Evolutionary conservation across 768 basidiomycete species (phyloP).

Genomic region (Agaricus bisporus): DNA sequence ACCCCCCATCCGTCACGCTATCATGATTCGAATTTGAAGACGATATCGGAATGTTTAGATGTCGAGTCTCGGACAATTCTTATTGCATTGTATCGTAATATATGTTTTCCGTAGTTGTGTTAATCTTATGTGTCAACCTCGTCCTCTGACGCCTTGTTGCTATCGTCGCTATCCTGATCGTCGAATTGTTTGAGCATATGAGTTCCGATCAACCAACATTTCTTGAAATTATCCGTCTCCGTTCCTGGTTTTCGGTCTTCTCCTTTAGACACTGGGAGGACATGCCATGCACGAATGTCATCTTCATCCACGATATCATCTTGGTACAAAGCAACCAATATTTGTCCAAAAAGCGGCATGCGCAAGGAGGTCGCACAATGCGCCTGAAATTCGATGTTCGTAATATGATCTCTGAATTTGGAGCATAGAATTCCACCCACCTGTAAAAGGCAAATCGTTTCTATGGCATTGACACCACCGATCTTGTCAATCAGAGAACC

Average conservation of each 20-base stretch:
- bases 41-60: background rate
- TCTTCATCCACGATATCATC: slow-evolving; percentile 90
- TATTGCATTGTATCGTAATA: background rate
- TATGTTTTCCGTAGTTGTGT: background rate
- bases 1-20: background rate
- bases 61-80: background rate
- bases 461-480: slow-evolving; percentile 77
- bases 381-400: slow-evolving; percentile 30
- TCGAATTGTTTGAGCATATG: slow-evolving; percentile 80
- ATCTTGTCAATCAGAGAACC: slow-evolving; percentile 76
- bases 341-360: slow-evolving; percentile 71
- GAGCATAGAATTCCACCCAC: slow-evolving; percentile 28
- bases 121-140: slow-evolving; percentile 12
- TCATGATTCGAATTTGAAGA: background rate
- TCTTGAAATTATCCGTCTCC: slow-evolving; percentile 50
- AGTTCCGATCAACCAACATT: slow-evolving; percentile 64
- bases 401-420: background rate
- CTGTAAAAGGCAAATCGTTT: slow-evolving; percentile 76
- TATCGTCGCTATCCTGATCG: slow-evolving; percentile 58
- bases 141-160: slow-evolving; percentile 15
- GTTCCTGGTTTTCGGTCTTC: slow-evolving; percentile 34
- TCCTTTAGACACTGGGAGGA: slow-evolving; percentile 46
- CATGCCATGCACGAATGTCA: slow-evolving; percentile 86
- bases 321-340: slow-evolving; percentile 84
- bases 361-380: slow-evolving; percentile 62